phyloP scores from a whole-genome alignment of 2,329 filamentous ascomycete genomes.

The Cladorrhinum sp. region DNA sequence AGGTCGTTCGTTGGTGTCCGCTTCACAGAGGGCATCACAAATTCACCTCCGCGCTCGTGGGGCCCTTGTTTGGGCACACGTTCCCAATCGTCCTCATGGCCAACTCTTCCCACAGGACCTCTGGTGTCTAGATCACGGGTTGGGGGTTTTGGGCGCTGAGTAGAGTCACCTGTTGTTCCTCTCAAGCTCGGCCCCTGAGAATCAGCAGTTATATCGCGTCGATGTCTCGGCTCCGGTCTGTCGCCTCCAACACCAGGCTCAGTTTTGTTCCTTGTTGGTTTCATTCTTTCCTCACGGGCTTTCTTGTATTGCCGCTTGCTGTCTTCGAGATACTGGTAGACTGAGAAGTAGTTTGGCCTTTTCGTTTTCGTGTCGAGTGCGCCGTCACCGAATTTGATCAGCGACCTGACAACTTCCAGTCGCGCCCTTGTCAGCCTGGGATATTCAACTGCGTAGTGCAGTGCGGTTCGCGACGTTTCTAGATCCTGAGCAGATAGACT shows the following conservation, averaged over 20 bases:
- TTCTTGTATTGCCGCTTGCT: not conserved
- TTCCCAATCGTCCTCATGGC: not conserved
- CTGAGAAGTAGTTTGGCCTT: not conserved
- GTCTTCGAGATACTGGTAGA: not conserved
- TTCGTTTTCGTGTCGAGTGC: not conserved
- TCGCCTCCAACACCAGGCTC: no score
- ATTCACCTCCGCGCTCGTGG: no score
- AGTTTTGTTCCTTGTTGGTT: no score
- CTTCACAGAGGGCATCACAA: not conserved
- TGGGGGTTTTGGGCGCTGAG: no score
- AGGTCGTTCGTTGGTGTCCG: not conserved
- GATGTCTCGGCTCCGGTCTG: no score
- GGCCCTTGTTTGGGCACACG: not conserved
- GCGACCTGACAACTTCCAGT: not conserved
- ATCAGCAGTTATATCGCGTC: no score
- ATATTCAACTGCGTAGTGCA: constrained; percentile 1
- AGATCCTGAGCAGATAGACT: not conserved
- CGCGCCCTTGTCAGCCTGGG: not conserved
- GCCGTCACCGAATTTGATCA: not conserved
- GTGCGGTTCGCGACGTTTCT: not conserved
- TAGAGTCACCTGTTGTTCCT: no score
- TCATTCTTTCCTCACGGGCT: not conserved
- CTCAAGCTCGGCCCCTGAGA: no score
- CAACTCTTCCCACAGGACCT: not conserved
- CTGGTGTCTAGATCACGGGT: no score